Percentiles rank a stretch among this genome's conserved stretches.
These are phyloP conservation scores for Cladosporium phlei DNA, from an alignment of 2,329 filamentous ascomycete species.

Conservation along the genomic window DNA sequence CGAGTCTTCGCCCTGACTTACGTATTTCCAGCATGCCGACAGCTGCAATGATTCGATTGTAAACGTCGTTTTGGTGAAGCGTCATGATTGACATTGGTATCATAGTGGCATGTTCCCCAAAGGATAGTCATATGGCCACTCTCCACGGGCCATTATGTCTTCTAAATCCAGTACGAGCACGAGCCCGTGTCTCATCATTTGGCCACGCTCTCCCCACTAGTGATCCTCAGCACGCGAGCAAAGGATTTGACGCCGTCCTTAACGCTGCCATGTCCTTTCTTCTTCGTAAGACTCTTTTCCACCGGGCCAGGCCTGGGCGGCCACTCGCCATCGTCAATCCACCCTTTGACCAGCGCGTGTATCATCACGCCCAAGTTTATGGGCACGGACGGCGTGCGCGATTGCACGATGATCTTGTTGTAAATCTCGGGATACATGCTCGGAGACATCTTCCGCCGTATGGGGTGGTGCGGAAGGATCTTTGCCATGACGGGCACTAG, in stretches of 20 bases:
- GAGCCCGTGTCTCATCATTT: not conserved
- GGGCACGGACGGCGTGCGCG: constrained; percentile 76
- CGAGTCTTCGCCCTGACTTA: no score
- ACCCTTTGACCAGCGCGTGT: constrained; percentile 75
- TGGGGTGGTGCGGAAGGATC: constrained; percentile 69
- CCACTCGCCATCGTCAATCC: constrained; percentile 93
- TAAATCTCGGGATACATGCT: constrained; percentile 77
- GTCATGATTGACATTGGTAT: not conserved
- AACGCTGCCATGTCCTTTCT: constrained; percentile 29
- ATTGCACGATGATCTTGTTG: constrained; percentile 78
- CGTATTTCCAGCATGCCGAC: no score
- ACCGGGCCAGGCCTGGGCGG: constrained; percentile 59
- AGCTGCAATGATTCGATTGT: no score
- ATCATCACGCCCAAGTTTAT: constrained; percentile 82
- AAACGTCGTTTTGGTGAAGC: not conserved
- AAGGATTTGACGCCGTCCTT: constrained; percentile 43
- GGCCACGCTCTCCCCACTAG: constrained; percentile 15
- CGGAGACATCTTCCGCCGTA: constrained; percentile 72
- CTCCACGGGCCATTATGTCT: not conserved
- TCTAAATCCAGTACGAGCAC: not conserved
- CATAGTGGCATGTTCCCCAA: no score
- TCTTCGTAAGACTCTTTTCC: constrained; percentile 41
- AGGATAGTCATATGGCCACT: not conserved
- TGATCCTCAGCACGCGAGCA: constrained; percentile 38
- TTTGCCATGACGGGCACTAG: constrained; percentile 69